Conservation (phyloP, 148 eudicot species). For the Suaeda aralocaspica region DNA sequence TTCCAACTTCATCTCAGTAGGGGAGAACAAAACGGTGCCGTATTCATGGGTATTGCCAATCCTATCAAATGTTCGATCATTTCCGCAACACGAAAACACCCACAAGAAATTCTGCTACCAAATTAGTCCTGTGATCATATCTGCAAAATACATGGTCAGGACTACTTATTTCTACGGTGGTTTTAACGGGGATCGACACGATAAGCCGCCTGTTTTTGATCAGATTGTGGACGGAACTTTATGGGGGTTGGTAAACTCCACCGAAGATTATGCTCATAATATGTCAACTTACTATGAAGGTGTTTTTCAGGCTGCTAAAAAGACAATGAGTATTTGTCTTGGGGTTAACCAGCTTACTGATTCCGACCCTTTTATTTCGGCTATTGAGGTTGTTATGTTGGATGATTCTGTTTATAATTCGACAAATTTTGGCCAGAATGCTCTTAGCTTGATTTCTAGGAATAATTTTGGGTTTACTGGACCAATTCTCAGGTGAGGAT, state of each 20-base stretch:
- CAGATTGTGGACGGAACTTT: conserved; percentile 83
- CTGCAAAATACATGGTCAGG: conserved; percentile 56
- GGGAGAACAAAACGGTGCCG: conserved; percentile 38
- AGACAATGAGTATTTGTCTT: conserved; percentile 64
- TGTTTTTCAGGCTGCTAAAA: conserved; percentile 59
- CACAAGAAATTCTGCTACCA: conserved; percentile 72
- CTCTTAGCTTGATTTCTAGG: conserved; percentile 68
- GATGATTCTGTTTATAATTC: conserved; percentile 70
- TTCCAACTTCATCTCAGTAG: conserved; percentile 37
- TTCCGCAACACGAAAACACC: conserved; percentile 38
- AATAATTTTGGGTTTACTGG: conserved; percentile 72
- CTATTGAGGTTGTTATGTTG: conserved; percentile 65
- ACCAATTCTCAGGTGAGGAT: conserved; percentile 50
- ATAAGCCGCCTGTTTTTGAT: conserved; percentile 76
- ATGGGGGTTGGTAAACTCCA: conserved; percentile 84
- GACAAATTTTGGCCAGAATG: conserved; percentile 58
- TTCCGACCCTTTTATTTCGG: conserved; percentile 90
- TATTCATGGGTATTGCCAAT: conserved; percentile 29
- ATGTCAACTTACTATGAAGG: conserved; percentile 73
- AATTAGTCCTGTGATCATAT: conserved; percentile 47
- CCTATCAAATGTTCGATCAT: conserved; percentile 66
- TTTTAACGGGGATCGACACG: conserved; percentile 40
- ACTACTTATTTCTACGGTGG: conserved; percentile 87
- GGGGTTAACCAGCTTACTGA: conserved; percentile 73
- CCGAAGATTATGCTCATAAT: conserved; percentile 51